Evolutionary conservation across 2,329 filamentous ascomycete species (phyloP), one percentile per base, ranked within the genome.

Genomic region (Microthyrium microscopicum): DNA sequence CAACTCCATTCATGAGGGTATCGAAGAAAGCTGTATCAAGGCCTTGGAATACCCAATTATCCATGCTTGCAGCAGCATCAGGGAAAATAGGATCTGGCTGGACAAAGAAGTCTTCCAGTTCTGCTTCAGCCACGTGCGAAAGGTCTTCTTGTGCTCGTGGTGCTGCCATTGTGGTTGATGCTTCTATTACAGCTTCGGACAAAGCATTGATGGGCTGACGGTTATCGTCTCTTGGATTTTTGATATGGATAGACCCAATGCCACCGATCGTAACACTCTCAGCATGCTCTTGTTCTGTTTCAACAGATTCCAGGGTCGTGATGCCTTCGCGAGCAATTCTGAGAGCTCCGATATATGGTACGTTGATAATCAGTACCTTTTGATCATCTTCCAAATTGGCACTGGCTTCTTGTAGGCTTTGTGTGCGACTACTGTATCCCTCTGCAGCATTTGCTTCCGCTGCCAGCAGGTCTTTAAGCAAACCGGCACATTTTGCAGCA

Each of bases 261-360:
- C 34, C 34, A 21, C 34, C 34, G 20, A 36, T n/a, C 6, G 9
- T 17, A n/a, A 34, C 29, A 19, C 25, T 26, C 13, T 35, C 33
- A 9, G 21, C 9, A 6, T 9, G 5, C 6, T 17, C 31, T 28
- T 7, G 7, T 13, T 33, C 20, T 15, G 7, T 11, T 16, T 19
- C 31, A 7, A 11, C 11, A 31, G 29, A 8, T 22, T 13, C 5
- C 21, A 33, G 7, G 13, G 31, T 20, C 5, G n/a, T 33, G 27
- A 19, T 5, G 21, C 35, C 35, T 12, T 35, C 21, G 17, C 25
- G 37, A 4, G 12, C 35, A 20, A 39, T 37, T 18, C 20, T 33
- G 35, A 39, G 37, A 2, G 46, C 51, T 1, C 60, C 58, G 16
- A 61, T 48, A 26, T 58, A 57, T 0, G 62, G 62, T 13, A 65